Base-by-base conservation (phyloP, 176 grass and related monocot species). In the Melocanna baccifera region DNA sequence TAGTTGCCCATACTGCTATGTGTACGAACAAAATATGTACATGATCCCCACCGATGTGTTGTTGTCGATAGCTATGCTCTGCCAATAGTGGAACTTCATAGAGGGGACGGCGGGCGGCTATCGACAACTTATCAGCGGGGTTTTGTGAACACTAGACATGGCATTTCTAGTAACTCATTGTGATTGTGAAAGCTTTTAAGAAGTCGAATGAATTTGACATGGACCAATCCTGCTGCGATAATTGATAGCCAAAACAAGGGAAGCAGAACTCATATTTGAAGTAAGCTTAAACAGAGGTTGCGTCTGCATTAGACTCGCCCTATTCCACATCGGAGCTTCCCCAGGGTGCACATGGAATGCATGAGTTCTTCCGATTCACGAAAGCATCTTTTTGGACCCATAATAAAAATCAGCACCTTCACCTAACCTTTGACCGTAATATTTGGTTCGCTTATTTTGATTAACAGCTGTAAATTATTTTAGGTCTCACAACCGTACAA, bases 361-460 rank as follows among this genome's bases (percentile, higher is more conserved):
- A 71, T 65, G 28, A 65, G 14, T n/a, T 50, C 77, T 80, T 80
- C 30, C 64, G 1, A 50, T 69, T 67, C 63, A 57, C 46, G 46
- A 55, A 18, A 25, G 46, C 63, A 55, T 55, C 52, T 20, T 7
- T 51, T 67, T 67, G 20, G 29, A 42, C 3, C 22, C 47, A 55
- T 41, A 56, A 43, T 12, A 19, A 22, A 43, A 73, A 42, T 56
- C 46, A 22, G 19, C 89, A 79, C 79, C 74, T 73, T 87, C 41
- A 83, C 59, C 67, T 36, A 79, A 83, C 0, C 18, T 81, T 63
- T 75, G 71, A 61, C 62, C 88, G 62, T 12, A 68, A 70, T 77
- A 8, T 77, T 83, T 88, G 47, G 19, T 15, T 23, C 28, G 16
- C 30, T 18, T 59, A 39, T 67, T 42, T 61, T 79, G 15, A 25